phyloP scores from a whole-genome alignment of 306 rosid genomes.

The Trifolium pratense region DNA sequence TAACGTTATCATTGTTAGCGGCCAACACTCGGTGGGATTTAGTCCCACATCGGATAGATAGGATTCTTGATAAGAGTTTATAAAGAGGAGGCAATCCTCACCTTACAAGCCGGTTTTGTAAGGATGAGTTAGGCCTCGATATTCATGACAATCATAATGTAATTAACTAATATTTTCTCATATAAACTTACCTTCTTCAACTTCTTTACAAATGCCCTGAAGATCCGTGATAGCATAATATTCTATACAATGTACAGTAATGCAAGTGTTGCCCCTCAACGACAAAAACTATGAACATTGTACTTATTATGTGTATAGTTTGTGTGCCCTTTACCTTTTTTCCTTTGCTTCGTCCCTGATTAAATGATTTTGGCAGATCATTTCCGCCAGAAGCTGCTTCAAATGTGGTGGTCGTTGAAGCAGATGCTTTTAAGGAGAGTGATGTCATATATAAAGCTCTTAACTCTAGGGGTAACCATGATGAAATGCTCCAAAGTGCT shows the following conservation, averaged over 20 bases:
- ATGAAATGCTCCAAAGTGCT: conserved; percentile 82
- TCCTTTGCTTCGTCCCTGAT: not conserved
- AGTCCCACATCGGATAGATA: no score
- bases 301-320: not conserved
- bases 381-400: conserved; percentile 68
- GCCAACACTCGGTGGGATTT: no score
- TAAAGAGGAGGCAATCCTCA: no score
- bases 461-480: conserved; percentile 72
- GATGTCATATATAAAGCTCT: conserved; percentile 79
- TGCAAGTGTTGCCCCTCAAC: not conserved
- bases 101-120: no score
- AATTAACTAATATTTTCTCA: no score
- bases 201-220: no score
- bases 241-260: not conserved
- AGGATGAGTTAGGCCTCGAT: no score
- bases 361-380: conserved; percentile 52
- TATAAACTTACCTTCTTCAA: no score
- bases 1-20: no score
- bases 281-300: not conserved
- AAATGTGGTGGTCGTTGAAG: conserved; percentile 78
- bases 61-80: no score
- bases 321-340: not conserved
- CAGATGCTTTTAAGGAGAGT: conserved; percentile 92
- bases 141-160: no score
- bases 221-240: not conserved